These are phyloP conservation scores for Achlya hypogyna DNA, from an alignment of 352 stramenopile species.

Conservation along the genomic window DNA sequence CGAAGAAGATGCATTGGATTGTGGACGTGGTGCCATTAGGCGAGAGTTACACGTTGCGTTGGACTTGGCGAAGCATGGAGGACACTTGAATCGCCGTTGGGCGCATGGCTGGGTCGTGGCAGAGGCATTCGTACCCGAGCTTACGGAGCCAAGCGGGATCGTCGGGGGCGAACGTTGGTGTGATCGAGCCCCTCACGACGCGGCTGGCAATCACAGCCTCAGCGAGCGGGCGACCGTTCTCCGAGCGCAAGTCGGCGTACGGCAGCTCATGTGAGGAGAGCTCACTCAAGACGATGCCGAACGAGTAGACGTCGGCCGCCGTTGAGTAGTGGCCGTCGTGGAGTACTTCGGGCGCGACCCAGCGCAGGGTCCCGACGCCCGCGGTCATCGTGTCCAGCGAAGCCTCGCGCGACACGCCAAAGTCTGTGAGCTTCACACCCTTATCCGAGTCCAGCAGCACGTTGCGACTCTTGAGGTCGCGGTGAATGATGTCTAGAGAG, in stretches of 20 bases:
- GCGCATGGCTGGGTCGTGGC: neutral
- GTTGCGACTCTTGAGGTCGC: conserved; percentile 39
- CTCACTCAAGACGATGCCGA: conserved; percentile 70
- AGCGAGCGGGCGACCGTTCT: too few species aligned
- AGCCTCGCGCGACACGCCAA: conserved; percentile 33
- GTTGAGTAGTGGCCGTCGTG: conserved; percentile 13
- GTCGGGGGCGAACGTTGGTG: neutral
- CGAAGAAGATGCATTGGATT: too few species aligned
- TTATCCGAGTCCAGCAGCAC: conserved; percentile 35
- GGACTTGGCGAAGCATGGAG: neutral
- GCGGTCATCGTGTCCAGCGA: conserved; percentile 4
- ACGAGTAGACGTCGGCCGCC: conserved; percentile 11
- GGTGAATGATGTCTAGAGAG: conserved; percentile 32
- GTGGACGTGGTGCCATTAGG: too few species aligned
- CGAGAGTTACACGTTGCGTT: too few species aligned
- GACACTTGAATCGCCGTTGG: neutral
- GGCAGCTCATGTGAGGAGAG: conserved; percentile 29
- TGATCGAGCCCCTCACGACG: neutral
- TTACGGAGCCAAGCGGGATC: neutral
- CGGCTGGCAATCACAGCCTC: neutral
- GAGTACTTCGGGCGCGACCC: conserved; percentile 17
- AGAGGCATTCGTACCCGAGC: neutral
- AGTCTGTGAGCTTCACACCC: conserved; percentile 37
- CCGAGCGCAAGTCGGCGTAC: neutral
- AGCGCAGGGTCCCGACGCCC: conserved; percentile 13